Evolutionary conservation across 768 basidiomycete genomes (phyloP).

Genomic region (Boletus pseudopeckii): DNA sequence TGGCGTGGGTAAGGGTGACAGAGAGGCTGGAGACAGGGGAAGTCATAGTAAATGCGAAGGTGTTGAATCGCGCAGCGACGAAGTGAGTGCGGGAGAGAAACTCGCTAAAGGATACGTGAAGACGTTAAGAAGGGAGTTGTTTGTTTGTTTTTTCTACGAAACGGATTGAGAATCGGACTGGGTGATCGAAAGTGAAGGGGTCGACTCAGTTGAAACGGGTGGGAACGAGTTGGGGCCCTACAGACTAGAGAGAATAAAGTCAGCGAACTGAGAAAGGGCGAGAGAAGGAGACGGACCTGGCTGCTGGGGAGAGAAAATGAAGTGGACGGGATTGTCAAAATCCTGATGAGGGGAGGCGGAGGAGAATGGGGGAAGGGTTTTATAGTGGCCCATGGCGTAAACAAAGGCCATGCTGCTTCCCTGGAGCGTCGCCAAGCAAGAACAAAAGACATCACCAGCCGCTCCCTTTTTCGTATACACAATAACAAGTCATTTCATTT

Average conservation of each 20-base stretch:
- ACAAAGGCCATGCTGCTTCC: slow-evolving; percentile 8
- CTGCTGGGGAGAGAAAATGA: slow-evolving; percentile 19
- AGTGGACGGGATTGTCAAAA: slow-evolving; percentile 35
- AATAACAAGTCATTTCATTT: slow-evolving; percentile 24
- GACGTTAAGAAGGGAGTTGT: slow-evolving; percentile 18
- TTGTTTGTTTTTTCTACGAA: background rate
- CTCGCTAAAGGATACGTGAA: slow-evolving; percentile 26
- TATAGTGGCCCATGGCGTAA: slow-evolving; percentile 21
- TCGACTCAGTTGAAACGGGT: background rate
- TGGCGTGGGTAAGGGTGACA: slow-evolving; percentile 67
- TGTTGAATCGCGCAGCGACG: slow-evolving; percentile 32
- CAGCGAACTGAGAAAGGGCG: slow-evolving; percentile 5
- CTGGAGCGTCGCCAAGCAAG: slow-evolving; percentile 30
- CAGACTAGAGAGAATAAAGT: slow-evolving; percentile 22
- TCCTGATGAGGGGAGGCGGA: slow-evolving; percentile 23
- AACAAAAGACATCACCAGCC: slow-evolving; percentile 28
- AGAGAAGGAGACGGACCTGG: slow-evolving; percentile 23
- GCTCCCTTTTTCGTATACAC: too few species aligned
- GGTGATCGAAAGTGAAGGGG: slow-evolving; percentile 17
- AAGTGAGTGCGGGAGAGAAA: slow-evolving; percentile 22
- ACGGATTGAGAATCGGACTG: slow-evolving; percentile 27
- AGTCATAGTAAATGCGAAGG: slow-evolving; percentile 29
- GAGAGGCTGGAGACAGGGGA: slow-evolving; percentile 51
- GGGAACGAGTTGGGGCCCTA: slow-evolving; percentile 15
- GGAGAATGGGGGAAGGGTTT: slow-evolving; percentile 11